These are phyloP conservation scores for Sutorius australiensis DNA, from an alignment of 768 basidiomycete genomes.

Conservation along the genomic window DNA sequence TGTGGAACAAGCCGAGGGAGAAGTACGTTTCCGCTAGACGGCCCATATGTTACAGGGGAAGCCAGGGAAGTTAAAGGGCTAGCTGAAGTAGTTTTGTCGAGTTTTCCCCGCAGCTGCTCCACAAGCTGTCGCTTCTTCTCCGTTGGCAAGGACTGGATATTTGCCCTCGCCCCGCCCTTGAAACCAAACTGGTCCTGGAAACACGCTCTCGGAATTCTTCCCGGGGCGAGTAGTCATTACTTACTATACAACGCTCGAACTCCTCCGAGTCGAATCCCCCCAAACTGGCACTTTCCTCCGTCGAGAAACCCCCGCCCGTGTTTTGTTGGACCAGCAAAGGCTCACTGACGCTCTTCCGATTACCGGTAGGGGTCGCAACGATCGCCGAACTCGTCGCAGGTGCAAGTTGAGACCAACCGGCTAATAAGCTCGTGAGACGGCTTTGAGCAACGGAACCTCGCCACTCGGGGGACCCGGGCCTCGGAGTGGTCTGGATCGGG, in stretches of 20 bases:
- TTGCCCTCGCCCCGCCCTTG: constrained; percentile 62
- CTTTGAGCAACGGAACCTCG: constrained; percentile 51
- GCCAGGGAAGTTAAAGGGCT: constrained; percentile 29
- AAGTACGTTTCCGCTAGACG: constrained; percentile 51
- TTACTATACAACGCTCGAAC: constrained; percentile 71
- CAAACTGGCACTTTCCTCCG: constrained; percentile 26
- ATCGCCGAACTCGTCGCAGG: constrained; percentile 34
- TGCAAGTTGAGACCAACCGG: constrained; percentile 56
- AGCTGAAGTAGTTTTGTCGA: constrained; percentile 31
- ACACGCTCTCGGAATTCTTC: constrained; percentile 4
- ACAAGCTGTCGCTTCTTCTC: constrained; percentile 68
- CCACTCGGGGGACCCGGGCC: constrained; percentile 44
- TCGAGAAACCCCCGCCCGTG: constrained; percentile 30
- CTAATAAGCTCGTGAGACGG: constrained; percentile 63
- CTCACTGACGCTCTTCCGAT: constrained; percentile 68
- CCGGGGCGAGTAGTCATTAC: constrained; percentile 13
- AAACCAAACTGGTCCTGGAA: constrained; percentile 68
- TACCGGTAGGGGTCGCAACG: constrained; percentile 32
- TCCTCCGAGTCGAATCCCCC: constrained; percentile 39
- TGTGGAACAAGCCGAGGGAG: constrained; percentile 70
- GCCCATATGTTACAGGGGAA: constrained; percentile 53
- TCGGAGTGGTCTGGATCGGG: constrained; percentile 12
- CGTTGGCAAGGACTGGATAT: constrained; percentile 56
- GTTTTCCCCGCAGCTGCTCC: constrained; percentile 44
- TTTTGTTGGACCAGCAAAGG: constrained; percentile 55